Percentiles rank a stretch among this genome's conserved stretches.
Conservation (phyloP, 768 basidiomycete species). For the Asterophora parasitica region DNA sequence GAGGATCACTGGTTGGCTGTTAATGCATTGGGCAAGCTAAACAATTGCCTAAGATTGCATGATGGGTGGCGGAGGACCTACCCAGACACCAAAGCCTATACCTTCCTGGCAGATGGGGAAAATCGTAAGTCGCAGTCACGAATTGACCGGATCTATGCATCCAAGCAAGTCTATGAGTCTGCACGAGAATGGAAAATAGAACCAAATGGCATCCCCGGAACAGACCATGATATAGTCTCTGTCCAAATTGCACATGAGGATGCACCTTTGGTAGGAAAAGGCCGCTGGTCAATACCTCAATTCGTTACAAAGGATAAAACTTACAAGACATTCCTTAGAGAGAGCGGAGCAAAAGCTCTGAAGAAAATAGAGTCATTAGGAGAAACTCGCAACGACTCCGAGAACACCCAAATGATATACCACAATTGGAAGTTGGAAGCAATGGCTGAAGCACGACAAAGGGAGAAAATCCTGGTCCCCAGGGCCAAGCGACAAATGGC, state of each 20-base stretch:
- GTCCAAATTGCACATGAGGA: background rate
- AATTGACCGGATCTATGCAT: conserved; percentile 33
- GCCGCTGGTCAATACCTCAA: conserved; percentile 26
- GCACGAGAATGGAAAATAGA: background rate
- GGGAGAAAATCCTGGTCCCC: background rate
- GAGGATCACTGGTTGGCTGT: conserved; percentile 14
- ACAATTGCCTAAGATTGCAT: conserved; percentile 8
- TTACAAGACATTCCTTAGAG: background rate
- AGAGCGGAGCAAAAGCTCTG: background rate
- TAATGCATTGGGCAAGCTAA: conserved; percentile 18
- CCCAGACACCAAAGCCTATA: conserved; percentile 19
- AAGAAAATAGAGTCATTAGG: background rate
- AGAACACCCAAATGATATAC: background rate
- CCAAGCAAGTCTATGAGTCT: background rate
- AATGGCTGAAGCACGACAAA: background rate
- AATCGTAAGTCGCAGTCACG: conserved; percentile 19
- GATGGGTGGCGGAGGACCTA: conserved; percentile 31
- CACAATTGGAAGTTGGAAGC: background rate
- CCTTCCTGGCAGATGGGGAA: conserved; percentile 21
- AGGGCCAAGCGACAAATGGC: background rate
- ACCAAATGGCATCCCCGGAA: background rate
- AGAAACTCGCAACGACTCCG: background rate
- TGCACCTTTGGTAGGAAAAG: conserved; percentile 26
- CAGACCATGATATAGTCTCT: background rate
- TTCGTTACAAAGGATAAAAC: conserved; percentile 18